These are phyloP conservation scores for Botrytis paeoniae DNA, from an alignment of 2,329 filamentous ascomycete genomes.

Conservation along the genomic window DNA sequence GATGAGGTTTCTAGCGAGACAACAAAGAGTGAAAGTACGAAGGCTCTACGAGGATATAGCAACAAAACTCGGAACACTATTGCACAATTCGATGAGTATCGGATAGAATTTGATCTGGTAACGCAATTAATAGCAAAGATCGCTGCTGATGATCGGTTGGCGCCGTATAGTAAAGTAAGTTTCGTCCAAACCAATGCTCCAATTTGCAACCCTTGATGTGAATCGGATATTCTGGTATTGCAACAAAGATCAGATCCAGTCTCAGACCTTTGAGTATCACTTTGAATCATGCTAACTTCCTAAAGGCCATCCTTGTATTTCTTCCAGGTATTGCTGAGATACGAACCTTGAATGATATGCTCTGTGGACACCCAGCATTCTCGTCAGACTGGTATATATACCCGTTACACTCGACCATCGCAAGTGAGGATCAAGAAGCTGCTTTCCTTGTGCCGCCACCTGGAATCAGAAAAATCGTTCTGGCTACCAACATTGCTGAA, in stretches of 20 bases:
- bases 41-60: constrained; percentile 71
- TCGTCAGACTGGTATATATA: constrained; percentile 78
- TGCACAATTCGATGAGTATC: constrained; percentile 80
- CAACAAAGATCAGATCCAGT: not conserved
- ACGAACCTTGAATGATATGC: constrained; percentile 78
- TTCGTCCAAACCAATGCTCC: not conserved
- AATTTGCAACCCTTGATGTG: not conserved
- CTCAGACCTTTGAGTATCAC: not conserved
- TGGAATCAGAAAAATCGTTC: constrained; percentile 85
- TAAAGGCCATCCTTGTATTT: constrained; percentile 85
- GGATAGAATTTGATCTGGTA: constrained; percentile 85
- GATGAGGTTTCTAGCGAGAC: constrained; percentile 48
- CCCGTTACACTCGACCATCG: constrained; percentile 89
- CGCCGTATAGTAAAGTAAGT: constrained; percentile 61
- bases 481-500: constrained; percentile 97
- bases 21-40: constrained; percentile 53
- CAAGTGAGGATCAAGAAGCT: constrained; percentile 92
- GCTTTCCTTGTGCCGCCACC: constrained; percentile 83
- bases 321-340: constrained; percentile 94
- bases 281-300: not conserved
- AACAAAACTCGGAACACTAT: constrained; percentile 71
- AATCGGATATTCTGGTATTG: not conserved
- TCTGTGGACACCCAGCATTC: constrained; percentile 75
- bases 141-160: constrained; percentile 63
- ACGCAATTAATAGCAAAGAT: constrained; percentile 75